A percentile compares a stretch with the other conserved stretches of the same genome.
These are phyloP conservation scores for Fusarium sp. DNA, from an alignment of 2,329 filamentous ascomycete species.

Conservation along the genomic window DNA sequence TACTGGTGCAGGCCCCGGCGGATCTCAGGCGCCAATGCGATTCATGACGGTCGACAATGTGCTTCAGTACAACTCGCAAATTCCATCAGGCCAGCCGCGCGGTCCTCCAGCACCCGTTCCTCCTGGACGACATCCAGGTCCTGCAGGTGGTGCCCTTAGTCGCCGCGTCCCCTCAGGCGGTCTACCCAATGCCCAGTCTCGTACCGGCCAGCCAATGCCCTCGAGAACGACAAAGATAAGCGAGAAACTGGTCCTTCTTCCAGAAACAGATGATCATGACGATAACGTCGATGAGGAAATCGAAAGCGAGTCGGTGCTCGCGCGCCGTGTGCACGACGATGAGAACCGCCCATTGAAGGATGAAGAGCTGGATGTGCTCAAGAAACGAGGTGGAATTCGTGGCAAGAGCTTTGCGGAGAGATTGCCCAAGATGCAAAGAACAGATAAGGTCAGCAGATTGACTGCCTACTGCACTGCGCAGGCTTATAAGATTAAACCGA, in stretches of 20 bases:
- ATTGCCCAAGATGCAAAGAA: constrained; percentile 86
- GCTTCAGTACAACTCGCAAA: constrained; percentile 92
- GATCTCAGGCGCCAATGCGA: constrained; percentile 66
- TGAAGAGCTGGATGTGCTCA: constrained; percentile 74
- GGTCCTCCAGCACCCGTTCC: constrained; percentile 69
- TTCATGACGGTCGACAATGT: constrained; percentile 95
- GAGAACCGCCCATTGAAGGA: constrained; percentile 75
- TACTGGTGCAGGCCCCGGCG: constrained; percentile 47
- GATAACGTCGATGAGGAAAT: constrained; percentile 69
- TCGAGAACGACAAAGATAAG: constrained; percentile 93
- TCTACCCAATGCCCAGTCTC: constrained; percentile 56
- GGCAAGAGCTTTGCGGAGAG: constrained; percentile 96
- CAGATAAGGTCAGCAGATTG: constrained; percentile 87
- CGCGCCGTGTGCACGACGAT: constrained; percentile 62
- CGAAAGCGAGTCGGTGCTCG: constrained; percentile 57
- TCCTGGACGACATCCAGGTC: constrained; percentile 38
- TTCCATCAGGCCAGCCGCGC: constrained; percentile 92
- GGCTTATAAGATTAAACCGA: constrained; percentile 87
- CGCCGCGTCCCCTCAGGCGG: constrained; percentile 54
- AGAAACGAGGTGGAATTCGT: constrained; percentile 70
- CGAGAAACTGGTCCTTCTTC: constrained; percentile 95
- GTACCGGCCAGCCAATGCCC: constrained; percentile 73
- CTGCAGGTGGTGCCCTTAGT: constrained; percentile 24
- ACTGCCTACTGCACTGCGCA: constrained; percentile 98
- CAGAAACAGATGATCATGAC: constrained; percentile 78